These are phyloP conservation scores for Auricularia auricula-judae DNA, from an alignment of 768 basidiomycete genomes.

Conservation along the genomic window DNA sequence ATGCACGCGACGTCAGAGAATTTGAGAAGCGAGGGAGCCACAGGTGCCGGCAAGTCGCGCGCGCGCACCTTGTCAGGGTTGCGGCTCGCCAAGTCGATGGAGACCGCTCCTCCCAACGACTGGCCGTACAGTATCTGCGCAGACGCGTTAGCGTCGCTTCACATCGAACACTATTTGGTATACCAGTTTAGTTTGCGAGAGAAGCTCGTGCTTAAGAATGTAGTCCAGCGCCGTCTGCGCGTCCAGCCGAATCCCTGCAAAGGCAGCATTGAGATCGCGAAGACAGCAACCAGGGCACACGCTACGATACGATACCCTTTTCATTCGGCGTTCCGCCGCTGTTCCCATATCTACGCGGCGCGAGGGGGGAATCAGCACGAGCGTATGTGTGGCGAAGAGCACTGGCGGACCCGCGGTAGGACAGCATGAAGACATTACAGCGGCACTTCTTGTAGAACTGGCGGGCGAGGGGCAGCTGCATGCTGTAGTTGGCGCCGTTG, in stretches of 20 bases:
- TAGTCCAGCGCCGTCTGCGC: conserved; percentile 4
- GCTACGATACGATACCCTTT: conserved; percentile 14
- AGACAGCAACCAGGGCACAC: neutral
- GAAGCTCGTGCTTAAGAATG: conserved; percentile 3
- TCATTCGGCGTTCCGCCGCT: conserved; percentile 26
- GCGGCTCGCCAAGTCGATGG: conserved; percentile 27
- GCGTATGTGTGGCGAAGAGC: neutral
- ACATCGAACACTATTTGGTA: no score
- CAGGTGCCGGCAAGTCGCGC: no score
- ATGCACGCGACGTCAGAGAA: neutral
- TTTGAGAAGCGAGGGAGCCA: no score
- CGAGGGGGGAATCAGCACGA: neutral
- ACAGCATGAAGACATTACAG: conserved; percentile 31
- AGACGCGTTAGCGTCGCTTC: neutral
- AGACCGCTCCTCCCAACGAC: conserved; percentile 31
- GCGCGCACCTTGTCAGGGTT: conserved; percentile 20
- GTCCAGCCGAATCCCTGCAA: neutral
- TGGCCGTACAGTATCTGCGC: conserved; percentile 19
- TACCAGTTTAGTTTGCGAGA: conserved; percentile 3
- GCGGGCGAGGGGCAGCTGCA: conserved; percentile 28
- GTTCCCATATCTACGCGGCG: conserved; percentile 19
- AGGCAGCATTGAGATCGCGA: neutral
- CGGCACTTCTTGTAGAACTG: conserved; percentile 24
- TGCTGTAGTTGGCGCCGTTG: conserved; percentile 27
- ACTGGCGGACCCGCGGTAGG: conserved; percentile 23